Conservation (phyloP, 495 filamentous ascomycete species). For the Trichoderma erinaceum region DNA sequence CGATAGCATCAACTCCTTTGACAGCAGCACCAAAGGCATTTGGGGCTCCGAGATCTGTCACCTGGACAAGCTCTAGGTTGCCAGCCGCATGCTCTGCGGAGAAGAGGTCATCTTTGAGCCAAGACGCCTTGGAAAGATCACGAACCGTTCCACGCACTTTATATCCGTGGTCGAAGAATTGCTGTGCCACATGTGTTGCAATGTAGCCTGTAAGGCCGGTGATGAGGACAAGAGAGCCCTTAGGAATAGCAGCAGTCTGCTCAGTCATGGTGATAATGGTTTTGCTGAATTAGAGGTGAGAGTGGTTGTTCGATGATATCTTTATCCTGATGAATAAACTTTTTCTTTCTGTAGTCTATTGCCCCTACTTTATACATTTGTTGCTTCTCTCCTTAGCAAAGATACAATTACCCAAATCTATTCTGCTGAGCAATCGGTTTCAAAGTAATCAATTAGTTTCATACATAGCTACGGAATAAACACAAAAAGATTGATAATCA, state of each 20-base stretch:
- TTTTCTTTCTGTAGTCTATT: background rate
- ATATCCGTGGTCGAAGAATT: conserved; percentile 21
- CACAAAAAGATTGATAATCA: background rate
- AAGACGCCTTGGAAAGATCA: conserved; percentile 21
- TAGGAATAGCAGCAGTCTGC: background rate
- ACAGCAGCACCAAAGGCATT: conserved; percentile 38
- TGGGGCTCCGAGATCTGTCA: conserved; percentile 33
- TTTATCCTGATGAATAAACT: background rate
- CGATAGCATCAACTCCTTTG: conserved; percentile 33
- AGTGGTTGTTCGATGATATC: background rate
- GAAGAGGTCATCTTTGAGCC: conserved; percentile 35
- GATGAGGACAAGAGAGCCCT: conserved; percentile 18
- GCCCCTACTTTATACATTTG: background rate
- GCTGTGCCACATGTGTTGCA: conserved; percentile 22
- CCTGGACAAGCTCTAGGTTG: conserved; percentile 31
- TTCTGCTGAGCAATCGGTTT: background rate
- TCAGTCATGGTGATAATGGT: background rate
- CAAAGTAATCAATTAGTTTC: background rate
- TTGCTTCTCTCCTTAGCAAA: background rate
- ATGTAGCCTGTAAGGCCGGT: conserved; percentile 26
- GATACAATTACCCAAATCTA: background rate
- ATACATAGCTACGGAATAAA: background rate
- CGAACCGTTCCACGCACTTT: conserved; percentile 26
- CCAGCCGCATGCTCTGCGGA: conserved; percentile 35
- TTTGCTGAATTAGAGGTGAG: background rate